These are phyloP conservation scores for Emydomyces testavorans DNA, from an alignment of 2,329 filamentous ascomycete species.

Conservation along the genomic window DNA sequence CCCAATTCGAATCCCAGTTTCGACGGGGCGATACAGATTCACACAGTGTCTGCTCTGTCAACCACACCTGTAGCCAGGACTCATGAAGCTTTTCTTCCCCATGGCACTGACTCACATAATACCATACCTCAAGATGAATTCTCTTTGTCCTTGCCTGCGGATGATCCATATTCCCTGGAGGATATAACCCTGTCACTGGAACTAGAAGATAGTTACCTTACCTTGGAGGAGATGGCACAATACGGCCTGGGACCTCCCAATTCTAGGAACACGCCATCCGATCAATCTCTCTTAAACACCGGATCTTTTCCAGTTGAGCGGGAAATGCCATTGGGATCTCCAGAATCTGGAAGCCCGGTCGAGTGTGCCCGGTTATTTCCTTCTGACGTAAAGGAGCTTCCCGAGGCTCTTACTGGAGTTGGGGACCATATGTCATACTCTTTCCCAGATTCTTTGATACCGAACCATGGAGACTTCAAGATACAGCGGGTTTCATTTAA, in stretches of 20 bases:
- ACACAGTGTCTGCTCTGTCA: not conserved
- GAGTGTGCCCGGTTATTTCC: not conserved
- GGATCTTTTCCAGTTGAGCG: not conserved
- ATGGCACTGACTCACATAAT: not conserved
- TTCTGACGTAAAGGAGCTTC: not conserved
- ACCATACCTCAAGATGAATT: not conserved
- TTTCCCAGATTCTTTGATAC: not conserved
- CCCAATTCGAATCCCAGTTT: constrained; percentile 14
- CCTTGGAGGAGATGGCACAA: not conserved
- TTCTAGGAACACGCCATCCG: not conserved
- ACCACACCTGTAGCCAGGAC: not conserved
- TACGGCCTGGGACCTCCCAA: not conserved
- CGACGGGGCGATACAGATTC: not conserved
- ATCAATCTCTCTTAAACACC: not conserved
- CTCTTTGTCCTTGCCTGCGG: not conserved
- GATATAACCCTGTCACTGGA: not conserved
- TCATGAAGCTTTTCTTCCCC: not conserved
- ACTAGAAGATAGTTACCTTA: not conserved
- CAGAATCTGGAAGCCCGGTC: not conserved
- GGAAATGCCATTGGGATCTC: not conserved
- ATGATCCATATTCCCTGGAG: constrained; percentile 5
- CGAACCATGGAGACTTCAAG: not conserved
- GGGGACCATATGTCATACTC: constrained; percentile 18
- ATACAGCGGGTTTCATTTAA: not conserved
- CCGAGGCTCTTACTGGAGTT: constrained; percentile 21